phyloP scores from a whole-genome alignment of 768 basidiomycete species.

The Hericium rajendrae region DNA sequence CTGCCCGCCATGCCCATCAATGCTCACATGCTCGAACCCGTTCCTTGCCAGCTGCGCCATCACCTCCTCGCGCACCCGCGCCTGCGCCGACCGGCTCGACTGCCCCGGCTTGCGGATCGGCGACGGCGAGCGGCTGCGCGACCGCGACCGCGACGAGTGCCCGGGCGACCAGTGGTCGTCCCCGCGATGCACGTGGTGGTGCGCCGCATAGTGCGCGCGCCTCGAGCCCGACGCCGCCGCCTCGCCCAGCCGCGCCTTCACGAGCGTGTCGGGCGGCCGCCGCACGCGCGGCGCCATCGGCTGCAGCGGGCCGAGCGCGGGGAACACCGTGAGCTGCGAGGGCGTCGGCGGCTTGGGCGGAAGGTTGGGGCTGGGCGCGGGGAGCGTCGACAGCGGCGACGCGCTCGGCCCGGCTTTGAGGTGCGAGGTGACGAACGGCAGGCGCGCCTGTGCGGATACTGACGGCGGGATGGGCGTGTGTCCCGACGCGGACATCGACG shows the following conservation, averaged over 20 bases:
- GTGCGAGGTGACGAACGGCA: constrained; percentile 23
- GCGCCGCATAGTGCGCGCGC: not conserved
- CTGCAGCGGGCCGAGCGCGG: constrained; percentile 2
- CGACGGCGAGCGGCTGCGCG: constrained; percentile 20
- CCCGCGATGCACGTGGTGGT: not conserved
- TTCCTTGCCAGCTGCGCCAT: constrained; percentile 46
- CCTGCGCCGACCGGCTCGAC: constrained; percentile 19
- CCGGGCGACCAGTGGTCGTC: constrained; percentile 13
- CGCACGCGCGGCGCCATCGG: constrained; percentile 13
- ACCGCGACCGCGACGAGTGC: constrained; percentile 27
- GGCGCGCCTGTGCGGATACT: not conserved
- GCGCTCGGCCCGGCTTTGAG: constrained; percentile 6
- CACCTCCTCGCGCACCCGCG: constrained; percentile 28
- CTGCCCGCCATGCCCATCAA: constrained; percentile 40
- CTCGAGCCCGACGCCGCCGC: not conserved
- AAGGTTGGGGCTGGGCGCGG: constrained; percentile 3
- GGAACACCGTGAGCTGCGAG: constrained; percentile 6
- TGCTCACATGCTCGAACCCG: constrained; percentile 54
- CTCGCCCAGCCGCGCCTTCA: constrained; percentile 9
- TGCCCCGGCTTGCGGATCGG: constrained; percentile 33
- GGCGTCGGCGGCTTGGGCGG: constrained; percentile 13
- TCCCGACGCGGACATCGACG: constrained; percentile 2
- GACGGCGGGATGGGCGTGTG: constrained; percentile 1
- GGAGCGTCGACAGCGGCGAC: constrained; percentile 6
- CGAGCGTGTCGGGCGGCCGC: constrained; percentile 10